Evolutionary conservation across 768 basidiomycete genomes (phyloP).

Genomic region (Hericium rajendrae): DNA sequence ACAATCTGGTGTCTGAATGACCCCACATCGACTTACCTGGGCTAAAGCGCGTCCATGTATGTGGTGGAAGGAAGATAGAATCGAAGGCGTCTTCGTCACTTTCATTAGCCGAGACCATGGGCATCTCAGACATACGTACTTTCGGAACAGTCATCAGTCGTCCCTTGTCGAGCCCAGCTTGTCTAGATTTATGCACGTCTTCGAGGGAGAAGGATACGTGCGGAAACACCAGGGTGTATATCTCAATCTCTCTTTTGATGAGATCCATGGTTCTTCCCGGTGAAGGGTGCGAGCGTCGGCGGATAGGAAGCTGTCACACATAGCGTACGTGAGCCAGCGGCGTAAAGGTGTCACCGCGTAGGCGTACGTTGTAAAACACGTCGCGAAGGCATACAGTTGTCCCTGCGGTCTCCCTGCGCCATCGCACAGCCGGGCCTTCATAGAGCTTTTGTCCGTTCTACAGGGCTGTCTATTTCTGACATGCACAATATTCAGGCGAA

Average conservation of each 20-base stretch:
- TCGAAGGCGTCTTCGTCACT: conserved; percentile 47
- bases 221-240: conserved; percentile 65
- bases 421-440: conserved; percentile 62
- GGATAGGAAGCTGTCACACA: conserved; percentile 59
- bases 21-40: conserved; percentile 39
- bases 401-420: conserved; percentile 64
- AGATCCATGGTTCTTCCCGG: conserved; percentile 51
- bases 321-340: not conserved
- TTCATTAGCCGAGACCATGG: not conserved
- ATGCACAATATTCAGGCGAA: not conserved
- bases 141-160: conserved; percentile 53
- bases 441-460: conserved; percentile 64
- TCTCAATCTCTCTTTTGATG: conserved; percentile 64
- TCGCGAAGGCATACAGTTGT: conserved; percentile 82
- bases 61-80: conserved; percentile 58
- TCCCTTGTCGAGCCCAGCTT: conserved; percentile 28
- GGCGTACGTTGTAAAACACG: conserved; percentile 76
- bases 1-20: not conserved
- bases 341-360: not conserved
- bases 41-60: conserved; percentile 65
- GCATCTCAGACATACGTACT: conserved; percentile 29
- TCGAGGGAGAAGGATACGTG: conserved; percentile 61
- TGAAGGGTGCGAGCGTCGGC: conserved; percentile 61
- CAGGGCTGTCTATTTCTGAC: not conserved
- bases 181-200: conserved; percentile 33